Conservation (phyloP, 306 rosid genomes). For the Malus asiatica region DNA sequence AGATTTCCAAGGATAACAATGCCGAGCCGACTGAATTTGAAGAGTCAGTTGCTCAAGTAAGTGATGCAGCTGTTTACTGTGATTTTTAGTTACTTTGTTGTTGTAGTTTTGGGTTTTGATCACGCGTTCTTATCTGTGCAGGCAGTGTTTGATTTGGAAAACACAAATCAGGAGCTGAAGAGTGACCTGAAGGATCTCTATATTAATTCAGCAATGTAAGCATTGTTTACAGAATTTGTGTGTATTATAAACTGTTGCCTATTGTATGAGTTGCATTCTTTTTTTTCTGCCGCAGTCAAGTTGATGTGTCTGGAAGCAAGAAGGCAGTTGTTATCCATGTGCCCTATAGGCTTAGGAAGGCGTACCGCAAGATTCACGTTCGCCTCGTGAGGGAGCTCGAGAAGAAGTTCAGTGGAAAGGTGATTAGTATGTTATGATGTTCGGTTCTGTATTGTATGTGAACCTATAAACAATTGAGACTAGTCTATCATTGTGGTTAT, state of each 20-base stretch:
- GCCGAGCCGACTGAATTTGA: slow-evolving; percentile 64
- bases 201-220: slow-evolving; percentile 78
- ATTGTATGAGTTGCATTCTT: not conserved
- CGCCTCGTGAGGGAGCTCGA: slow-evolving; percentile 90
- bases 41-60: slow-evolving; percentile 72
- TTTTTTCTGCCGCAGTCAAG: slow-evolving; percentile 38
- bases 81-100: not conserved
- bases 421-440: not conserved
- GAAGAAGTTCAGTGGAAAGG: slow-evolving; percentile 90
- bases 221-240: not conserved
- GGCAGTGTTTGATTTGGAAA: slow-evolving; percentile 75
- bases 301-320: slow-evolving; percentile 66
- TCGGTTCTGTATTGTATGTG: too few species aligned
- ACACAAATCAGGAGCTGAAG: slow-evolving; percentile 61
- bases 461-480: too few species aligned
- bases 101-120: not conserved
- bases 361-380: slow-evolving; percentile 67
- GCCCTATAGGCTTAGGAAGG: slow-evolving; percentile 74
- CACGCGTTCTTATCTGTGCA: slow-evolving; percentile 8
- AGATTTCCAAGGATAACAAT: slow-evolving; percentile 62
- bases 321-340: slow-evolving; percentile 78
- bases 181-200: slow-evolving; percentile 90
- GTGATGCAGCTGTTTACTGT: not conserved
- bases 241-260: not conserved
- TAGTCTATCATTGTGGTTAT: too few species aligned